Conservation (phyloP, 2,329 filamentous ascomycete species). For the Neopestalotiopsis clavispora region DNA sequence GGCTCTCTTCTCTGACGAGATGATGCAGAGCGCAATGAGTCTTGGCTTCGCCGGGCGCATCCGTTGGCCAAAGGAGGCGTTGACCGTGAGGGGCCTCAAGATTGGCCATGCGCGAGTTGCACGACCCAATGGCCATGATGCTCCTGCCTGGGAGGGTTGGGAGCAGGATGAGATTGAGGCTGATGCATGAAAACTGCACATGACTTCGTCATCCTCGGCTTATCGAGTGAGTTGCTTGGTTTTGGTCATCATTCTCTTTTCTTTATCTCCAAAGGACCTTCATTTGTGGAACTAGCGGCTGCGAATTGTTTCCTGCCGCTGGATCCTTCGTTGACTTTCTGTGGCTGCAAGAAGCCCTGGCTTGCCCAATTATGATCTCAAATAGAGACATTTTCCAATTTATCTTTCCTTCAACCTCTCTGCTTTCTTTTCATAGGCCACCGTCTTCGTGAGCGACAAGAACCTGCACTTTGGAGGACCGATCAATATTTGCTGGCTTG, state of each 20-base stretch:
- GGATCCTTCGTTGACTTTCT: neutral
- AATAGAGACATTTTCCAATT: neutral
- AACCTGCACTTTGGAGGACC: neutral
- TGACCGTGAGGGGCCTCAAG: slow-evolving; percentile 47
- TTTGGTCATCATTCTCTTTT: neutral
- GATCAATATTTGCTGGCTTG: neutral
- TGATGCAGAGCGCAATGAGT: slow-evolving; percentile 37
- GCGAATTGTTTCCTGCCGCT: neutral
- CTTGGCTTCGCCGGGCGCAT: slow-evolving; percentile 42
- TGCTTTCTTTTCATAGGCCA: neutral
- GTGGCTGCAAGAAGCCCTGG: neutral
- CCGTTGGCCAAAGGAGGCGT: slow-evolving; percentile 49
- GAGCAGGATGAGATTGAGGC: slow-evolving; percentile 42
- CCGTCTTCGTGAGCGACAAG: neutral
- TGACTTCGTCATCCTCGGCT: neutral
- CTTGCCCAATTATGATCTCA: neutral
- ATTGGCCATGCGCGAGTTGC: slow-evolving; percentile 50
- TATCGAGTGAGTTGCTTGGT: neutral
- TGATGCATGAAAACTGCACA: slow-evolving; percentile 35
- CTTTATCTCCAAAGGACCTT: neutral
- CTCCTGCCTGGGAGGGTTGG: slow-evolving; percentile 60
- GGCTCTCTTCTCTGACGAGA: slow-evolving; percentile 32
- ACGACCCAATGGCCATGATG: slow-evolving; percentile 60
- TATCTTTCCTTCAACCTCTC: neutral
- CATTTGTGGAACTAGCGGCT: neutral